These are phyloP conservation scores for Cystobasidium onofrii DNA, from an alignment of 768 basidiomycete genomes.

Conservation along the genomic window DNA sequence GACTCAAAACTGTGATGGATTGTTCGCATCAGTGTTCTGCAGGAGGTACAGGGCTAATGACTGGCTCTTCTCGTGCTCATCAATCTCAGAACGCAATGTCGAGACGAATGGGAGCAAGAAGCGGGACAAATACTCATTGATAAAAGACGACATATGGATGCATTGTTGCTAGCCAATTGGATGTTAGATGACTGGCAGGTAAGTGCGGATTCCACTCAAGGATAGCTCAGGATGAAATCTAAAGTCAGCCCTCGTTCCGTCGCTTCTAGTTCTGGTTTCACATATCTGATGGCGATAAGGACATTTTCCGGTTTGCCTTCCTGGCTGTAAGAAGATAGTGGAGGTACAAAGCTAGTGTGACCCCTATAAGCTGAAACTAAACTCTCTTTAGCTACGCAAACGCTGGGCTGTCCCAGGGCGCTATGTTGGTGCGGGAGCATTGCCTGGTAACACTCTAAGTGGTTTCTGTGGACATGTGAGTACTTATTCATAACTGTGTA, in stretches of 20 bases:
- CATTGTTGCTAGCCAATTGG: conserved; percentile 42
- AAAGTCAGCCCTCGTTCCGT: too few species aligned
- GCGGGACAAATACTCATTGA: conserved; percentile 50
- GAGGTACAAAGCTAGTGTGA: too few species aligned
- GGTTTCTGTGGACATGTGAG: conserved; percentile 33
- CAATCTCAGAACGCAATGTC: conserved; percentile 44
- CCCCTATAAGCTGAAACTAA: too few species aligned
- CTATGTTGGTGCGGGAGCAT: conserved; percentile 47
- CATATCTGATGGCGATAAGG: conserved; percentile 50
- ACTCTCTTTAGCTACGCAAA: conserved; percentile 45
- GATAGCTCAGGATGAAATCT: too few species aligned
- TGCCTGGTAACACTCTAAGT: conserved; percentile 44
- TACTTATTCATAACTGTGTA: conserved; percentile 33
- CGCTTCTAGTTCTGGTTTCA: conserved; percentile 47
- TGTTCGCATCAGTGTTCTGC: conserved; percentile 43
- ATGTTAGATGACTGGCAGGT: conserved; percentile 30
- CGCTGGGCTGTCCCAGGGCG: conserved; percentile 50
- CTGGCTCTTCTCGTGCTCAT: conserved; percentile 48
- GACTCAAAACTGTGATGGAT: not conserved
- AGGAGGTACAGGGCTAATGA: too few species aligned
- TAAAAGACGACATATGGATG: conserved; percentile 49
- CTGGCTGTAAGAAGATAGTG: not conserved
- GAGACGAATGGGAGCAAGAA: conserved; percentile 50
- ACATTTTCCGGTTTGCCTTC: conserved; percentile 42
- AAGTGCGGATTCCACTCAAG: not conserved